Evolutionary conservation across 352 stramenopile genomes (phyloP).

Genomic region (Plasmopara halstedii): DNA sequence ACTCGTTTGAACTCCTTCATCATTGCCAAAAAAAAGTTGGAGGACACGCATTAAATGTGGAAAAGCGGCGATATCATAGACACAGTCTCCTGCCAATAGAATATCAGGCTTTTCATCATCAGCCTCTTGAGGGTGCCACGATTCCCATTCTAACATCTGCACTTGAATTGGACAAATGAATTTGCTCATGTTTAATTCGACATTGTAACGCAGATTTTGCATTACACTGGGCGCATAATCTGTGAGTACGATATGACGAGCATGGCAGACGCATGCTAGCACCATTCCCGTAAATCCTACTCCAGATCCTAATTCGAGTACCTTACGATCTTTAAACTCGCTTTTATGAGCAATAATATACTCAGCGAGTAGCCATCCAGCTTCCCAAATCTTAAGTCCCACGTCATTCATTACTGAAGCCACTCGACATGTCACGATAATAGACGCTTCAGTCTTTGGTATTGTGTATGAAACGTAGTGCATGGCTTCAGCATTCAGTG

Average conservation of each 20-base stretch:
- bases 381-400: constrained; percentile 78
- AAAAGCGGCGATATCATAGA: constrained; percentile 62
- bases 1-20: constrained; percentile 1
- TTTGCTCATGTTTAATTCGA: constrained; percentile 53
- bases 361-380: constrained; percentile 67
- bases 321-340: constrained; percentile 38
- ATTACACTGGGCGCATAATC: constrained; percentile 80
- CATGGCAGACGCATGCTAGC: constrained; percentile 32
- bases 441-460: constrained; percentile 3
- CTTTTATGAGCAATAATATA: constrained; percentile 48
- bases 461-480: constrained; percentile 69
- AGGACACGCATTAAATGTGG: constrained; percentile 52
- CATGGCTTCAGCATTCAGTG: constrained; percentile 45
- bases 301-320: constrained; percentile 68
- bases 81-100: constrained; percentile 67
- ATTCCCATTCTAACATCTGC: constrained; percentile 63
- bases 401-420: constrained; percentile 78
- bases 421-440: constrained; percentile 64
- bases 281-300: constrained; percentile 66
- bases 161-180: constrained; percentile 47
- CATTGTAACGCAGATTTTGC: constrained; percentile 77
- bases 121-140: constrained; percentile 35
- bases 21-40: constrained; percentile 37
- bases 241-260: constrained; percentile 45
- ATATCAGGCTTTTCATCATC: constrained; percentile 33